A percentile compares a stretch with the other conserved stretches of the same genome.
Conservation (phyloP, 2,329 filamentous ascomycete species). For the Nothopassalora personata region DNA sequence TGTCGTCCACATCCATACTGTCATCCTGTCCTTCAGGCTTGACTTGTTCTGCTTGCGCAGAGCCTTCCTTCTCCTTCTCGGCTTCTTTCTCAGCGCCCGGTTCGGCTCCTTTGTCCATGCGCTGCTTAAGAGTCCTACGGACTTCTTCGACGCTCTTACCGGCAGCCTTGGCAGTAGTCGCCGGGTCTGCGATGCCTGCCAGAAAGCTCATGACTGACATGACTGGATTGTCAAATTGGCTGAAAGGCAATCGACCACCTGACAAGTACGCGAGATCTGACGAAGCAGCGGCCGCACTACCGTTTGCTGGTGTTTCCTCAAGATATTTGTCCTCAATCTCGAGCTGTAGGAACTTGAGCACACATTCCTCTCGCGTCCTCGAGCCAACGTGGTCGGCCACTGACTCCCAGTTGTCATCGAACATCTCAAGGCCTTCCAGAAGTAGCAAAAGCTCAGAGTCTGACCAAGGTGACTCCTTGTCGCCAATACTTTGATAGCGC, state of each 20-base stretch:
- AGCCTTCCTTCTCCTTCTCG: slow-evolving; percentile 45
- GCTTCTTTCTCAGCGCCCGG: slow-evolving; percentile 44
- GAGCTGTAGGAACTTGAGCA: slow-evolving; percentile 90
- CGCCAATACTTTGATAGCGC: slow-evolving; percentile 70
- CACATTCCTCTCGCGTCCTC: slow-evolving; percentile 89
- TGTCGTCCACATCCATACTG: slow-evolving; percentile 55
- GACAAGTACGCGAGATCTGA: slow-evolving; percentile 57
- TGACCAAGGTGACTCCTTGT: slow-evolving; percentile 83
- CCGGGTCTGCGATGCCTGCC: slow-evolving; percentile 82
- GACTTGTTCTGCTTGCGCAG: slow-evolving; percentile 14
- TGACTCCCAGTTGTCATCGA: slow-evolving; percentile 92
- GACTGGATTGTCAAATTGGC: slow-evolving; percentile 89
- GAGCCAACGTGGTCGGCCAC: slow-evolving; percentile 90
- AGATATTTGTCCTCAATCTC: slow-evolving; percentile 98
- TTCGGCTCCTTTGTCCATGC: slow-evolving; percentile 59
- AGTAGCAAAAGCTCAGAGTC: slow-evolving; percentile 85
- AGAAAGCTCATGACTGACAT: slow-evolving; percentile 95
- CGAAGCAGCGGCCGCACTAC: slow-evolving; percentile 38
- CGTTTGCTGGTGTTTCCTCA: slow-evolving; percentile 56
- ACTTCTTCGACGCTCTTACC: slow-evolving; percentile 83
- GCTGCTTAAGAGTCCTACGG: slow-evolving; percentile 70
- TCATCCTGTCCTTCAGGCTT: slow-evolving; percentile 36
- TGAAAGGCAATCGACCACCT: slow-evolving; percentile 80
- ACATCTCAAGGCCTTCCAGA: slow-evolving; percentile 84
- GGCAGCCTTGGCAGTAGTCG: slow-evolving; percentile 83